Evolutionary conservation across 306 rosid genomes (phyloP).

Genomic region (Vigna hirtella): DNA sequence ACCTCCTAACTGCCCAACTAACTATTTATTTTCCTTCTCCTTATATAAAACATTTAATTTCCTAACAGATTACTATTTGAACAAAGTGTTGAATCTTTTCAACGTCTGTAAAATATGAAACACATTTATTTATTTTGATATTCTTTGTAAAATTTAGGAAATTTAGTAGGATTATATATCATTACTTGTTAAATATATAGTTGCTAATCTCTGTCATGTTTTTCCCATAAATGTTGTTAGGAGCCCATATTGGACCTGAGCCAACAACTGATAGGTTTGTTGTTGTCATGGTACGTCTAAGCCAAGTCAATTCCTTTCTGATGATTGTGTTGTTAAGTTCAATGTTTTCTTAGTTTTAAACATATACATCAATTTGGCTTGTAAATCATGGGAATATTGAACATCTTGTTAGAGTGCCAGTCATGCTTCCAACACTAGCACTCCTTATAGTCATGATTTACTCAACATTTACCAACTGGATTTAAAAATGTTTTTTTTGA

Average conservation of each 20-base stretch:
- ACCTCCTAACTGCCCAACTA: no score
- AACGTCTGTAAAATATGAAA: background rate
- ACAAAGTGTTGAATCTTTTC: background rate
- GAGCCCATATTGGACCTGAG: constrained; percentile 98
- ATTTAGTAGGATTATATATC: background rate
- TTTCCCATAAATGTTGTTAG: constrained; percentile 49
- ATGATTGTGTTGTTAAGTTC: background rate
- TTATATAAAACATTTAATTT: no score
- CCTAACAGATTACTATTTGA: background rate
- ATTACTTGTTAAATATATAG: background rate
- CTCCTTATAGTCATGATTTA: no score
- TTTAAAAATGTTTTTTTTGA: no score
- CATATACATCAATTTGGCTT: constrained; percentile 8
- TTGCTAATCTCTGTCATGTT: constrained; percentile 36
- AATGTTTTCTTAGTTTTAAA: constrained; percentile 30
- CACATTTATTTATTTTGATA: background rate
- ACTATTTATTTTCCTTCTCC: no score
- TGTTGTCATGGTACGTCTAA: constrained; percentile 82
- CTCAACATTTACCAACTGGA: no score
- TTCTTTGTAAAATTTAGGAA: background rate
- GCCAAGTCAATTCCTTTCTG: constrained; percentile 4
- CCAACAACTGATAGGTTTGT: constrained; percentile 98
- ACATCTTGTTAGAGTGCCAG: constrained; percentile 5
- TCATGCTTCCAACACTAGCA: background rate
- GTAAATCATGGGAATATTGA: background rate